Base-by-base conservation (phyloP, 177 flowering plant species). In the Vitis hybrid region DNA sequence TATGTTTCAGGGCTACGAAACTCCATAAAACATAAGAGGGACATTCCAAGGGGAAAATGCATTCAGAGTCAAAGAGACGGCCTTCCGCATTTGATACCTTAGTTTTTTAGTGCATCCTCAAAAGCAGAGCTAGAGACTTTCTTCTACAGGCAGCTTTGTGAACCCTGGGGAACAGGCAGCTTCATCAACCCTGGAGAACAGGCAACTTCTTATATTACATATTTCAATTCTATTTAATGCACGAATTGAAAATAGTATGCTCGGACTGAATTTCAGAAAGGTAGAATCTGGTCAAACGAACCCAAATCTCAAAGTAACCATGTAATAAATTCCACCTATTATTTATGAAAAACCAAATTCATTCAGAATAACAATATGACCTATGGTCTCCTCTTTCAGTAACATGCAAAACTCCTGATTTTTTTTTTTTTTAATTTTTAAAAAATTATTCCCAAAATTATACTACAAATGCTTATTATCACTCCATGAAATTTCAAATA, bases 31-130 rank as follows among this genome's bases (percentile, higher is more conserved):
- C 58, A 13, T 4, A 59, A 59, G 13, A 55, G 39, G 69, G 73
- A 60, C 58, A 52, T 68, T 62, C 76, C 51, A 73, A 14, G 51
- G 52, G 60, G 48, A 26, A 70, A 56, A 63, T 4, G 65, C 76
- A 60, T 60, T 56, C 66, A 69, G 51, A 63, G 57, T 60, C 70
- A 60, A 66, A 26, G 59, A 21, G 60, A 65, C 65, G 71, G 73
- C 26, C 72, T 69, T 67, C 63, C 70, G 68, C 22, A 60, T 65
- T 66, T 67, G 60, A 63, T 62, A 70, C 75, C 75, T 68, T 56
- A 49, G 61, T 48, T 62, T 4, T 33, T 16, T 53, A 53, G 55
- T 49, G 64, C 39, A 45, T 52, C 68, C 68, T 19, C 77, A 51
- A 63, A 18, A 18, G 62, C 68, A 75, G 63, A 70, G 65, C 33